Evolutionary conservation across 345 rosid species (phyloP).

Genomic region (Acer campestre): DNA sequence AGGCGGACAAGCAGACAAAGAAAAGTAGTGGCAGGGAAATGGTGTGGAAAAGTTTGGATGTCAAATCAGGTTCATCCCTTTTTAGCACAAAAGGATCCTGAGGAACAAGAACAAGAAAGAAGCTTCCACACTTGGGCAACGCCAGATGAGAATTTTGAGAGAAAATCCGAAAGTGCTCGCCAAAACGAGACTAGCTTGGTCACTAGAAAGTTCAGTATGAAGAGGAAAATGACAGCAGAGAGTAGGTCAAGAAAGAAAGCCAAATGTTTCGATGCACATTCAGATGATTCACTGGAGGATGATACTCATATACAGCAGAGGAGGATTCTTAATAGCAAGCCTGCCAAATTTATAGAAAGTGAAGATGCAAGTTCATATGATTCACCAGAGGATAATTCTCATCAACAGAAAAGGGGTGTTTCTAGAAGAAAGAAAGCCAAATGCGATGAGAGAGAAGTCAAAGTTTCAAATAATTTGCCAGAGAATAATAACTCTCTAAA

Average conservation of each 20-base stretch:
- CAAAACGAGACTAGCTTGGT: conserved; percentile 36
- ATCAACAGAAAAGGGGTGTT: conserved; percentile 28
- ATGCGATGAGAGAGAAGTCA: conserved; percentile 32
- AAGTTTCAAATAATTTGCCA: conserved; percentile 36
- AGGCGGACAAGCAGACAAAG: conserved; percentile 60
- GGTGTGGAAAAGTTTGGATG: conserved; percentile 99
- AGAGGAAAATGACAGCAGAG: conserved; percentile 59
- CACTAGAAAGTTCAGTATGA: conserved; percentile 57
- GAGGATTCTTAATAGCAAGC: conserved; percentile 42
- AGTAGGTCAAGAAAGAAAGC: conserved; percentile 49
- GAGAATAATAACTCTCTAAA: conserved; percentile 27
- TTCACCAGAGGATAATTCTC: conserved; percentile 42
- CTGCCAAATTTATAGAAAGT: conserved; percentile 39
- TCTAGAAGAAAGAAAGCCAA: conserved; percentile 30
- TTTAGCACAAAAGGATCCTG: conserved; percentile 52
- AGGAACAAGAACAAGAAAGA: conserved; percentile 61
- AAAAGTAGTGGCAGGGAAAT: conserved; percentile 88
- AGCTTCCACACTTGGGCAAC: conserved; percentile 35
- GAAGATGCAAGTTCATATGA: conserved; percentile 45
- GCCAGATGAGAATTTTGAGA: conserved; percentile 52
- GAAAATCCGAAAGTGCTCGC: conserved; percentile 31
- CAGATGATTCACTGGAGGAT: conserved; percentile 58
- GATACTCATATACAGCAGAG: conserved; percentile 42
- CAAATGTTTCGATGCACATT: conserved; percentile 42
- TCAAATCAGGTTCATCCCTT: conserved; percentile 94